These are phyloP conservation scores for Knoxdaviesia proteae DNA, from an alignment of 2,329 filamentous ascomycete genomes.

Conservation along the genomic window DNA sequence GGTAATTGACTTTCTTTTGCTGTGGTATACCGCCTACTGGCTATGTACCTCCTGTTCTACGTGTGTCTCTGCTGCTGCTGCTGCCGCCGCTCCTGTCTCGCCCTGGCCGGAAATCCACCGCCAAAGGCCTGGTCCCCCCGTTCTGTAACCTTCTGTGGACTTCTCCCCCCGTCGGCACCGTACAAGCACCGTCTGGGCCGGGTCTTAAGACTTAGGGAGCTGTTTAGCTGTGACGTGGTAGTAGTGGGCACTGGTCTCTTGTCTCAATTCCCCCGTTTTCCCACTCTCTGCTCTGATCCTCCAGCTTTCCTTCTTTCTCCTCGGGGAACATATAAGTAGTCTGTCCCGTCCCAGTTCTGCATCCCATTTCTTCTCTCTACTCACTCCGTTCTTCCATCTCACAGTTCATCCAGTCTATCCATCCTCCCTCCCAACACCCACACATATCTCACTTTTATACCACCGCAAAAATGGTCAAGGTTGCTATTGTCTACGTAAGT, in stretches of 20 bases:
- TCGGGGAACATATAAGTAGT: background rate
- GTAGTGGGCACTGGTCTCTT: background rate
- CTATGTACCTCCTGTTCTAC: too few species aligned
- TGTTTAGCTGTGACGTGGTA: background rate
- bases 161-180: too few species aligned
- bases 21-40: too few species aligned
- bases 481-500: conserved; percentile 77
- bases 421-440: background rate
- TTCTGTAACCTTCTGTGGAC: too few species aligned
- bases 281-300: too few species aligned
- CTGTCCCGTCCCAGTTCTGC: background rate
- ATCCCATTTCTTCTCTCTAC: background rate
- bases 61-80: too few species aligned
- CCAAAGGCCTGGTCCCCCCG: too few species aligned
- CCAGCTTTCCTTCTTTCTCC: too few species aligned
- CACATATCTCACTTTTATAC: background rate
- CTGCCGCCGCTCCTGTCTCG: too few species aligned
- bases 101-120: too few species aligned
- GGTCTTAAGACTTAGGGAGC: background rate
- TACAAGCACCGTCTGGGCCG: conserved; percentile 1
- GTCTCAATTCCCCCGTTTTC: too few species aligned
- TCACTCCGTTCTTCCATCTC: background rate
- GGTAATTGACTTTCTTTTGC: too few species aligned
- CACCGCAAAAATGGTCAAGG: conserved; percentile 49
- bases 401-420: background rate